A percentile compares a stretch with the other conserved stretches of the same genome.
Conservation (phyloP, 2,329 filamentous ascomycete species). For the Aureobasidium lini region DNA sequence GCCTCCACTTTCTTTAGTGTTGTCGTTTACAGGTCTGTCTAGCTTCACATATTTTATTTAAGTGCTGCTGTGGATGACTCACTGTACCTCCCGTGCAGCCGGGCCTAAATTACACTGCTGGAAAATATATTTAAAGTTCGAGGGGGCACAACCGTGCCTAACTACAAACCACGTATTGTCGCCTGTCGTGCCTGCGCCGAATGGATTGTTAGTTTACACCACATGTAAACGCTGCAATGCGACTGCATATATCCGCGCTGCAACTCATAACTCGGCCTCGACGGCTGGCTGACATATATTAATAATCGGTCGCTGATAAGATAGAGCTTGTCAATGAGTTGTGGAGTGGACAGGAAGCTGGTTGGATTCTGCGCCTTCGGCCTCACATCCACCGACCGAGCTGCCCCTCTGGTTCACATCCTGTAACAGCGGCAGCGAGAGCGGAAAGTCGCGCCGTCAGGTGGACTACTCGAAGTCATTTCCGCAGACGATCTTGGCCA, state of each 20-base stretch:
- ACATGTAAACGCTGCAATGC: slow-evolving; percentile 3
- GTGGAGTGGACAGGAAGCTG: neutral
- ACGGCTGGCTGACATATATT: slow-evolving; percentile 5
- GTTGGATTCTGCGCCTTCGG: neutral
- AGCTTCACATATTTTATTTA: slow-evolving; percentile 3
- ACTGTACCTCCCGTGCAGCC: neutral
- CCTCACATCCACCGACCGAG: neutral
- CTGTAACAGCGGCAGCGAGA: too few relatives aligned
- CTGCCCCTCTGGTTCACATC: slow-evolving; percentile 1
- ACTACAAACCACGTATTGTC: neutral
- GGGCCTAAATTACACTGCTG: neutral
- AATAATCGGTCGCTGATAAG: neutral
- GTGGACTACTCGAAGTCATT: neutral
- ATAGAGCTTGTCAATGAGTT: neutral
- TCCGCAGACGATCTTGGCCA: neutral
- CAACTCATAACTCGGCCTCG: neutral
- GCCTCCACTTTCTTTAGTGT: neutral
- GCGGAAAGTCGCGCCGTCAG: too few relatives aligned
- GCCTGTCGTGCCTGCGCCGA: neutral
- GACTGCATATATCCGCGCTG: neutral
- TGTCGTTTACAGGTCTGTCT: neutral
- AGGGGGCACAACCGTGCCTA: neutral
- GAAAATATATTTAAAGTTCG: neutral
- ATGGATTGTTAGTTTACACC: slow-evolving; percentile 6
- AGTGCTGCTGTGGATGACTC: neutral